A percentile compares a stretch with the other conserved stretches of the same genome.
phyloP scores from a whole-genome alignment of 164 flowering plant genomes.

The Brasenia schreberi region DNA sequence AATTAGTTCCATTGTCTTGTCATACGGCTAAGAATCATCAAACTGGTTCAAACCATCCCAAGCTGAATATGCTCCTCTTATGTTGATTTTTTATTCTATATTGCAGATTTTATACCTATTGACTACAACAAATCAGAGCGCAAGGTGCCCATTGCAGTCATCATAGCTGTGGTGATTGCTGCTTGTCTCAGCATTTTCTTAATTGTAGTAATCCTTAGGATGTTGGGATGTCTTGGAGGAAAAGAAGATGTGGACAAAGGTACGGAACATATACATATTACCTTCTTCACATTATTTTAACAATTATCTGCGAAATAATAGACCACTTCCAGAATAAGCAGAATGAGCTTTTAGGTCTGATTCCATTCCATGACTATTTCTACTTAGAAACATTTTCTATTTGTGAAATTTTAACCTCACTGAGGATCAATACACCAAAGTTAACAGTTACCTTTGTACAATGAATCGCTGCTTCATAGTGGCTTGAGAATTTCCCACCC shows the following conservation, averaged over 20 bases:
- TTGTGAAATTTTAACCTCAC: background rate
- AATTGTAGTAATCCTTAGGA: constrained; percentile 30
- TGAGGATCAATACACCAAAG: background rate
- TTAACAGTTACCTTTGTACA: background rate
- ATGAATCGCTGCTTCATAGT: background rate
- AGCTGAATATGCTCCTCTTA: background rate
- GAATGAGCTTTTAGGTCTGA: background rate
- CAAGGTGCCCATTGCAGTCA: constrained; percentile 10
- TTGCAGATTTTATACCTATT: constrained; percentile 10
- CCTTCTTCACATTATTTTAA: background rate
- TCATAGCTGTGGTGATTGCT: constrained; percentile 24
- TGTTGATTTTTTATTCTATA: background rate
- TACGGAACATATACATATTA: background rate
- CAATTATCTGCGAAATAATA: too few species aligned
- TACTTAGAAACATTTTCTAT: background rate
- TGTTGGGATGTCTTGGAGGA: constrained; percentile 22
- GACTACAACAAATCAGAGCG: constrained; percentile 4
- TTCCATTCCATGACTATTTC: background rate
- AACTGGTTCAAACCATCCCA: background rate
- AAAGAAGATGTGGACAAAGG: constrained; percentile 13
- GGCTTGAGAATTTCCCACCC: background rate
- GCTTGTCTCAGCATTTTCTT: constrained; percentile 8
- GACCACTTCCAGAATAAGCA: background rate
- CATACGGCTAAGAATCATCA: background rate
- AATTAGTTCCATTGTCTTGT: background rate